A percentile compares a stretch with the other conserved stretches of the same genome.
These are phyloP conservation scores for Yamadazyma tumulicola DNA, from an alignment of 805 yeast genomes.

Conservation along the genomic window DNA sequence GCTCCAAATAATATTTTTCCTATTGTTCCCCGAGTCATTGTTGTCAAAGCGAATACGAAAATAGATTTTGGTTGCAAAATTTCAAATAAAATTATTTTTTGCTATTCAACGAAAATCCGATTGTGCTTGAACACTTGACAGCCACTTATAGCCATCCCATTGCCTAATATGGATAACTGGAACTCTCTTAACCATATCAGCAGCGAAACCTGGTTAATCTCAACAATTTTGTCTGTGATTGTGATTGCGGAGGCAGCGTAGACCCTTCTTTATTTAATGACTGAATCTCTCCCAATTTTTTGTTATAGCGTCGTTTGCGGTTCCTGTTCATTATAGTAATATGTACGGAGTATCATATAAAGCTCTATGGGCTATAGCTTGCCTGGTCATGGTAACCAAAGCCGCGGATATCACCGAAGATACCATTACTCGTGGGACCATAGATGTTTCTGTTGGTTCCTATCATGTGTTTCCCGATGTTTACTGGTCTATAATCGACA, in stretches of 20 bases:
- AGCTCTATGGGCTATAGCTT: constrained; percentile 1
- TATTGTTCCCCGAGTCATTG: no score
- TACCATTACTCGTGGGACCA: constrained; percentile 16
- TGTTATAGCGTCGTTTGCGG: background rate
- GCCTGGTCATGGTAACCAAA: background rate
- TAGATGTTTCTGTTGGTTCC: constrained; percentile 17
- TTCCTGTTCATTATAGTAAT: background rate
- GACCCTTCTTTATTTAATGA: background rate
- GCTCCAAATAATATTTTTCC: no score
- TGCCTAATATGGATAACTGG: no score
- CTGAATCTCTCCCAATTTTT: no score
- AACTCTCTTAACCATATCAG: no score
- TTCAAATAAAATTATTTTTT: no score
- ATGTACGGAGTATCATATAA: background rate
- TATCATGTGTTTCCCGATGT: constrained; percentile 19
- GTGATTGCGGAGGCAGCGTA: background rate
- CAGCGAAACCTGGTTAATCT: no score
- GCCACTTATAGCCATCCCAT: no score
- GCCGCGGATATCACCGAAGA: constrained; percentile 14
- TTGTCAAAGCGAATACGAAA: no score
- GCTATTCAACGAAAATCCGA: no score
- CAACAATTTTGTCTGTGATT: background rate
- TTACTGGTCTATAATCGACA: constrained; percentile 24
- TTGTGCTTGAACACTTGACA: no score
- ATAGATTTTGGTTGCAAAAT: no score